These are phyloP conservation scores for Leccinum ochraceum DNA, from an alignment of 768 basidiomycete genomes.

Conservation along the genomic window DNA sequence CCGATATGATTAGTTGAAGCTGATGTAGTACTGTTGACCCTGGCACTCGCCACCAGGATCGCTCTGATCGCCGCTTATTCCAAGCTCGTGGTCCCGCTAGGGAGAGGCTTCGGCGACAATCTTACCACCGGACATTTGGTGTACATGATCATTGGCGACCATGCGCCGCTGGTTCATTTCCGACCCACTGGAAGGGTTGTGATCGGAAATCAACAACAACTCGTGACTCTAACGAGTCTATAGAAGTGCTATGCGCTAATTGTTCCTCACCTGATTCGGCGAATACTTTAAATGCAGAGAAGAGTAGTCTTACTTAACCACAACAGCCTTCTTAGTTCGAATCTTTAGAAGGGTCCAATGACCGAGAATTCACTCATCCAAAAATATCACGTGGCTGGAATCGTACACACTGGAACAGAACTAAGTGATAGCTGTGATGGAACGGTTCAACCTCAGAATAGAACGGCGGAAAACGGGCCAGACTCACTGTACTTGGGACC, in stretches of 20 bases:
- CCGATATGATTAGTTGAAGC: not conserved
- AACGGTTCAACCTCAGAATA: not conserved
- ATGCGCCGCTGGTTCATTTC: not conserved
- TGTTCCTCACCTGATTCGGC: not conserved
- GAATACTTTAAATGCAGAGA: not conserved
- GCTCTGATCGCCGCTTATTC: not conserved
- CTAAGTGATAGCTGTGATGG: slow-evolving; percentile 21
- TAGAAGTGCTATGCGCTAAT: not conserved
- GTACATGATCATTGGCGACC: not conserved
- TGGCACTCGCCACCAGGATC: not conserved
- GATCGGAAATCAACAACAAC: not conserved
- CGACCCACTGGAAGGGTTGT: not conserved
- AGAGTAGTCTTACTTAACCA: not conserved
- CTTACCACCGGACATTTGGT: not conserved
- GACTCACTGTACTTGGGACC: slow-evolving; percentile 90
- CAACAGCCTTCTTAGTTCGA: not conserved
- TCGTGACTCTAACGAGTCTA: not conserved
- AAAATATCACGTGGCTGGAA: not conserved
- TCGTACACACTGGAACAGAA: not conserved
- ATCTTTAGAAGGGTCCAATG: not conserved
- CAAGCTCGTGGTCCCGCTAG: not conserved
- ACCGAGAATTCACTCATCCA: not conserved
- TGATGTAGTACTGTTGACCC: not conserved
- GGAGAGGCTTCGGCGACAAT: not conserved
- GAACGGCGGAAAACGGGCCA: not conserved